phyloP scores from a whole-genome alignment of 2,329 filamentous ascomycete genomes.

The Diaporthe humulicola region DNA sequence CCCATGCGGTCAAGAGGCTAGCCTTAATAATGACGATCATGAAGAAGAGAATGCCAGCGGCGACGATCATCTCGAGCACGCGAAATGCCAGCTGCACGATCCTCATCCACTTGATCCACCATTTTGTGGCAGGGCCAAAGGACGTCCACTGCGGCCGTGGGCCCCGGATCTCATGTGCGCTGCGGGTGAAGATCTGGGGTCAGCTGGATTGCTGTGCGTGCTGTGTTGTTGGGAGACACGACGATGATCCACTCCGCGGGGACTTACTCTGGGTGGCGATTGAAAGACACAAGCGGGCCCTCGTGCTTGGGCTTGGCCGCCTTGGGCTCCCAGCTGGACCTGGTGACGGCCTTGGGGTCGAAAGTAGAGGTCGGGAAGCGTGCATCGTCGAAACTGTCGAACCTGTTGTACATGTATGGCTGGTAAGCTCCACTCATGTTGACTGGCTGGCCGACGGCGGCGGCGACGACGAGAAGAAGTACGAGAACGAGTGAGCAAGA shows the following conservation, averaged over 20 bases:
- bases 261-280: conserved; percentile 87
- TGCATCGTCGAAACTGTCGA: conserved; percentile 59
- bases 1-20: conserved; percentile 76
- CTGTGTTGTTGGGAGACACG: not conserved
- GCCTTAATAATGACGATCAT: conserved; percentile 82
- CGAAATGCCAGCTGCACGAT: conserved; percentile 78
- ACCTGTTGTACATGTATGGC: conserved; percentile 79
- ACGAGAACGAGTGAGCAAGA: not conserved
- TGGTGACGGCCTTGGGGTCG: conserved; percentile 88
- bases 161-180: conserved; percentile 73
- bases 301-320: conserved; percentile 74
- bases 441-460: not conserved
- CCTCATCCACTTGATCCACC: conserved; percentile 77
- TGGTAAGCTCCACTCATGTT: conserved; percentile 51
- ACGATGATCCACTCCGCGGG: not conserved
- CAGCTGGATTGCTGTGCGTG: conserved; percentile 4
- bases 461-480: not conserved
- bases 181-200: conserved; percentile 45
- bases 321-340: conserved; percentile 79
- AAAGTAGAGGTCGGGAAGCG: conserved; percentile 72
- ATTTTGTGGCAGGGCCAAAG: conserved; percentile 79
- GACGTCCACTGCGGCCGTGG: conserved; percentile 72
- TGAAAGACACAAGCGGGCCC: conserved; percentile 85
- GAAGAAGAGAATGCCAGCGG: conserved; percentile 78
- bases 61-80: conserved; percentile 75